phyloP scores from a whole-genome alignment of 352 stramenopile genomes.

The Phytophthora tubulina region DNA sequence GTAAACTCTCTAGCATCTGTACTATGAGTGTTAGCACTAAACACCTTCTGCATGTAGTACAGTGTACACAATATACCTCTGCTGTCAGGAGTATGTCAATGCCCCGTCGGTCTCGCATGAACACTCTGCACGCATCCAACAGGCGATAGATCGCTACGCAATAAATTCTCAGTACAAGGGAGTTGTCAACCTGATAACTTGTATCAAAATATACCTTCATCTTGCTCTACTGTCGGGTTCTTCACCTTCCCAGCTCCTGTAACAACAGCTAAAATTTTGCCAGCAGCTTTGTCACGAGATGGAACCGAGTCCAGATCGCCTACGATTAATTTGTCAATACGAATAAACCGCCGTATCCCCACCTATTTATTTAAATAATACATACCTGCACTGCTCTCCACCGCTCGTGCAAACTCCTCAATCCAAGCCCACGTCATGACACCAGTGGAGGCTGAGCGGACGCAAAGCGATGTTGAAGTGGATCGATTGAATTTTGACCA shows the following conservation, averaged over 20 bases:
- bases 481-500: slow-evolving; percentile 57
- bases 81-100: slow-evolving; percentile 63
- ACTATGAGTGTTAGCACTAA: background rate
- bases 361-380: too few relatives aligned
- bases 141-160: slow-evolving; percentile 32
- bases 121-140: slow-evolving; percentile 56
- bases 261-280: slow-evolving; percentile 27
- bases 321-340: slow-evolving; percentile 6
- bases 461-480: slow-evolving; percentile 42
- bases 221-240: slow-evolving; percentile 19
- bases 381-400: slow-evolving; percentile 40
- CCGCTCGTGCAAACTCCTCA: slow-evolving; percentile 49
- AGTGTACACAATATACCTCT: slow-evolving; percentile 37
- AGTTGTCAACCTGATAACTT: background rate
- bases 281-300: slow-evolving; percentile 30
- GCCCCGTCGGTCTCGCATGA: slow-evolving; percentile 74
- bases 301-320: slow-evolving; percentile 26
- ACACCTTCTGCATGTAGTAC: background rate
- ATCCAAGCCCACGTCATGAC: slow-evolving; percentile 44
- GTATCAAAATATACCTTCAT: slow-evolving; percentile 22
- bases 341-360: background rate
- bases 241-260: slow-evolving; percentile 7
- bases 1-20: slow-evolving; percentile 52
- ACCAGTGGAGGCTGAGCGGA: background rate
- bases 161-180: background rate